These are phyloP conservation scores for Aciculoconidium aculeatum DNA, from an alignment of 805 yeast genomes.

Conservation along the genomic window DNA sequence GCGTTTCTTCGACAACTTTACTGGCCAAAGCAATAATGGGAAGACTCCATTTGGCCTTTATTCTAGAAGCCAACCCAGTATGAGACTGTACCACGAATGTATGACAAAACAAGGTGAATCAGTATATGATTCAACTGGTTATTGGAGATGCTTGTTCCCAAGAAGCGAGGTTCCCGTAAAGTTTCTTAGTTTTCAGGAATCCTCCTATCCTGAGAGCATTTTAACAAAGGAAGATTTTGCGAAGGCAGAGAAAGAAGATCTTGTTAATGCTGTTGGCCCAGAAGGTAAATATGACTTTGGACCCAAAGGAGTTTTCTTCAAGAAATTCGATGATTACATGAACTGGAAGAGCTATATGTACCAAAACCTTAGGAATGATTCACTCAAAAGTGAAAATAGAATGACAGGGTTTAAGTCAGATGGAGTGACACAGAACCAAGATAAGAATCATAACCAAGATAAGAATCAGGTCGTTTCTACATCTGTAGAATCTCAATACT, in stretches of 20 bases:
- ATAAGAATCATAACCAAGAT: slow-evolving; percentile 1
- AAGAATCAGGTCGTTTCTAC: slow-evolving; percentile 19
- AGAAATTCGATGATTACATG: slow-evolving; percentile 56
- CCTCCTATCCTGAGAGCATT: slow-evolving; percentile 21
- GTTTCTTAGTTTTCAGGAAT: slow-evolving; percentile 22
- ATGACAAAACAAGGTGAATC: slow-evolving; percentile 58
- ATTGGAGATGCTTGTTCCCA: slow-evolving; percentile 90
- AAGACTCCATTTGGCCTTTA: slow-evolving; percentile 40
- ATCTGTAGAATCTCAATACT: slow-evolving; percentile 20
- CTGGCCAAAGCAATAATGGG: too few relatives aligned
- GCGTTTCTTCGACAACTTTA: too few relatives aligned
- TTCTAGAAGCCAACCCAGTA: slow-evolving; percentile 55
- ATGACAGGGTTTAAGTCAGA: background rate
- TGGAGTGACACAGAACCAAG: slow-evolving; percentile 1
- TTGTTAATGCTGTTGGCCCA: slow-evolving; percentile 3
- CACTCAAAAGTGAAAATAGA: slow-evolving; percentile 1
- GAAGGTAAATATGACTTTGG: slow-evolving; percentile 33
- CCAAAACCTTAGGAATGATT: slow-evolving; percentile 26
- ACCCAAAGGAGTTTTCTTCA: slow-evolving; percentile 55
- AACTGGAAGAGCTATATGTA: slow-evolving; percentile 61
- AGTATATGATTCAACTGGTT: slow-evolving; percentile 79
- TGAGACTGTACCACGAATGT: slow-evolving; percentile 58
- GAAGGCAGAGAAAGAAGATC: slow-evolving; percentile 13
- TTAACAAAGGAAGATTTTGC: slow-evolving; percentile 59
- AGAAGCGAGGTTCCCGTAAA: slow-evolving; percentile 31